These are phyloP conservation scores for Laguncularia racemosa DNA, from an alignment of 345 rosid genomes.

Conservation along the genomic window DNA sequence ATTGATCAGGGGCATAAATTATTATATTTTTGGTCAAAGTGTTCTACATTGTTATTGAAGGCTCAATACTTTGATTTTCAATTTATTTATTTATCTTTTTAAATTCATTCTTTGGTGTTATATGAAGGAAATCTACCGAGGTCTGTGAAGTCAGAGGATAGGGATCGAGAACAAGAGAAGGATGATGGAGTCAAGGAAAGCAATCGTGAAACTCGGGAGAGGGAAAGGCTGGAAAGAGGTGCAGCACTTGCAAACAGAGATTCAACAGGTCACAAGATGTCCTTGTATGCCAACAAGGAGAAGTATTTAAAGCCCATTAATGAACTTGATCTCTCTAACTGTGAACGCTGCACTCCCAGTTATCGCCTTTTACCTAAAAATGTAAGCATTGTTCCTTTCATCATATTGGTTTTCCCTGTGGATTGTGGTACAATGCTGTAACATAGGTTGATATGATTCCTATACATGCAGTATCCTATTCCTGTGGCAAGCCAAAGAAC, in stretches of 20 bases:
- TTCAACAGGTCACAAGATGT: conserved; percentile 39
- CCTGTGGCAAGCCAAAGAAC: conserved; percentile 81
- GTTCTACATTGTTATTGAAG: background rate
- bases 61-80: background rate
- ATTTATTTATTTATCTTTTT: background rate
- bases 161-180: conserved; percentile 62
- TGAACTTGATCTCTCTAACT: conserved; percentile 91
- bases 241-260: conserved; percentile 42
- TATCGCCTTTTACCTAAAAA: conserved; percentile 90
- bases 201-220: conserved; percentile 57
- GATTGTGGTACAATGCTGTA: conserved; percentile 9
- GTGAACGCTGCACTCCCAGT: conserved; percentile 97
- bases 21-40: too few relatives aligned
- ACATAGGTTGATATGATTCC: conserved; percentile 10
- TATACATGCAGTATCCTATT: conserved; percentile 66
- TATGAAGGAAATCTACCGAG: conserved; percentile 60
- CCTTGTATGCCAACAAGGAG: conserved; percentile 60
- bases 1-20: too few relatives aligned
- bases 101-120: conserved; percentile 14
- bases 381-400: conserved; percentile 33
- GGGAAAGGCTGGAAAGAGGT: conserved; percentile 70
- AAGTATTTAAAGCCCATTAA: conserved; percentile 80
- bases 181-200: conserved; percentile 60
- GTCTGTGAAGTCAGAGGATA: conserved; percentile 64
- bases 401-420: background rate